phyloP scores from a whole-genome alignment of 2,329 filamentous ascomycete genomes.

The Escovopsis weberi region DNA sequence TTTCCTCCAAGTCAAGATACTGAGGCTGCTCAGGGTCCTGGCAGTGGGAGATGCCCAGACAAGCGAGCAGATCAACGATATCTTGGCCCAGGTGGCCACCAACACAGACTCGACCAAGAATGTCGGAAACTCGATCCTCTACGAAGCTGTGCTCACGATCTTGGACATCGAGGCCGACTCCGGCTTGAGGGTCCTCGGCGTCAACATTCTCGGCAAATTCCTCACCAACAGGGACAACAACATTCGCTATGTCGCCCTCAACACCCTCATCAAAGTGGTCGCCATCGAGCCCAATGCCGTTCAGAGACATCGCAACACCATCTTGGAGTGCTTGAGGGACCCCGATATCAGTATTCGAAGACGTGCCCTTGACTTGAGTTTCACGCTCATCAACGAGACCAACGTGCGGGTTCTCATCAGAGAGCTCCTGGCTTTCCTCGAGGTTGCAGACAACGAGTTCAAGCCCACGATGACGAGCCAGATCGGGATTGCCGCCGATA shows the following conservation, averaged over 20 bases:
- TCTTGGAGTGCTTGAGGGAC: slow-evolving; percentile 87
- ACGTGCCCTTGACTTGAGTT: slow-evolving; percentile 91
- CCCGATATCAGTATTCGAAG: slow-evolving; percentile 96
- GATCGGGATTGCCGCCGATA: slow-evolving; percentile 91
- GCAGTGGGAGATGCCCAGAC: slow-evolving; percentile 74
- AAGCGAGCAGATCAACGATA: slow-evolving; percentile 97
- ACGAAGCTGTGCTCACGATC: slow-evolving; percentile 93
- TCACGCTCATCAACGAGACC: slow-evolving; percentile 92
- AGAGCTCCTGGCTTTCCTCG: slow-evolving; percentile 85
- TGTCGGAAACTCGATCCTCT: slow-evolving; percentile 93
- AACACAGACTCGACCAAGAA: slow-evolving; percentile 98
- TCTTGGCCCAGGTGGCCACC: slow-evolving; percentile 89
- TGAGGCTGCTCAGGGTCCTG: slow-evolving; percentile 72
- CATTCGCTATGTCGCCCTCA: slow-evolving; percentile 93
- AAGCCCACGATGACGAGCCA: slow-evolving; percentile 97
- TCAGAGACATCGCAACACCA: slow-evolving; percentile 92
- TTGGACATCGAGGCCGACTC: slow-evolving; percentile 97
- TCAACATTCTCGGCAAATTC: slow-evolving; percentile 98
- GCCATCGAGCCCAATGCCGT: slow-evolving; percentile 97
- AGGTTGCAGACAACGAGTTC: slow-evolving; percentile 96
- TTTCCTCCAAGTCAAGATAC: slow-evolving; percentile 92
- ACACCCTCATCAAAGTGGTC: slow-evolving; percentile 95
- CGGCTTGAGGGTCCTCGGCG: slow-evolving; percentile 80
- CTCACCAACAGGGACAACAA: slow-evolving; percentile 98
- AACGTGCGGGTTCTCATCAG: slow-evolving; percentile 90